Evolutionary conservation across 306 rosid species (phyloP).

Genomic region (Quercus ilex): DNA sequence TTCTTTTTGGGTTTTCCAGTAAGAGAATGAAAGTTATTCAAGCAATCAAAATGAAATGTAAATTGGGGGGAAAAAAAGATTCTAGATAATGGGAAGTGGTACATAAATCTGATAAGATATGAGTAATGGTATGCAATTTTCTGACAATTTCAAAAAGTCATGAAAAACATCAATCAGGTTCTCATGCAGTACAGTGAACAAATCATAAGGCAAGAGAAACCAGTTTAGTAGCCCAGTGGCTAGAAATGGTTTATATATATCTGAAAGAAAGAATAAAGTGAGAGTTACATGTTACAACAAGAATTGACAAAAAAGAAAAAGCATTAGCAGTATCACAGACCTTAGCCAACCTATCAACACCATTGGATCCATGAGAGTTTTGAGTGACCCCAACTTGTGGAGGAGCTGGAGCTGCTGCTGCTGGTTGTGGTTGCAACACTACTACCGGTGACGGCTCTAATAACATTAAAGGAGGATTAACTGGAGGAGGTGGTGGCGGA

Average conservation of each 20-base stretch:
- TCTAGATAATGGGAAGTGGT: neutral
- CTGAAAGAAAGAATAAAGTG: too few species aligned
- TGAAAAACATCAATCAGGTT: neutral
- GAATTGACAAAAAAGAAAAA: neutral
- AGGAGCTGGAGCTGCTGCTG: conserved; percentile 18
- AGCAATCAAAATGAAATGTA: neutral
- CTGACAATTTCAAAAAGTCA: too few species aligned
- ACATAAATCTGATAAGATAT: too few species aligned
- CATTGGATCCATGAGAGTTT: conserved; percentile 81
- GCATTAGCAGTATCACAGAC: conserved; percentile 30
- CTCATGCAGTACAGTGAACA: neutral
- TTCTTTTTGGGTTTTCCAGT: neutral
- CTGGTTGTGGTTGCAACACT: conserved; percentile 25
- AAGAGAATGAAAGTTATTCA: neutral
- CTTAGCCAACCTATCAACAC: conserved; percentile 63
- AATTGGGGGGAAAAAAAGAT: neutral
- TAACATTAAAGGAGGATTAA: conserved; percentile 40
- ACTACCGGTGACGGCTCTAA: conserved; percentile 44
- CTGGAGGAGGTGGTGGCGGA: neutral
- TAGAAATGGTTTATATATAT: too few species aligned
- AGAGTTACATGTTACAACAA: neutral
- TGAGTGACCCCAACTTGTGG: conserved; percentile 37
- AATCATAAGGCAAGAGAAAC: neutral
- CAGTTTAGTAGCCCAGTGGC: too few species aligned
- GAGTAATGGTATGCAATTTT: too few species aligned